A percentile compares a stretch with the other conserved stretches of the same genome.
Conservation (phyloP, 176 grass and related monocot genomes). For the Zoysia japonica region DNA sequence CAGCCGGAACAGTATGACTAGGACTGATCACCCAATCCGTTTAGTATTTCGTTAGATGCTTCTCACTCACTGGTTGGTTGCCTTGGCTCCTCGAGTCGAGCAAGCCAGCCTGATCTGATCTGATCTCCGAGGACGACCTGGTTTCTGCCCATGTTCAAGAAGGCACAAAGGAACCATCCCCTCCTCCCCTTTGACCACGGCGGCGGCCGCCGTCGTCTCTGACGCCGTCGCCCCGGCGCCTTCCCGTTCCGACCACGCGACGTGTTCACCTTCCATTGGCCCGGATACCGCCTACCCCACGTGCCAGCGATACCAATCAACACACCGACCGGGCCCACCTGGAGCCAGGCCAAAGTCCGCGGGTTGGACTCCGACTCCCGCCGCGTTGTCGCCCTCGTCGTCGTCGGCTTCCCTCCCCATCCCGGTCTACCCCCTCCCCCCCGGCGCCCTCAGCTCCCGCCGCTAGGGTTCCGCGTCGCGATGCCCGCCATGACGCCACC, state of each 20-base stretch:
- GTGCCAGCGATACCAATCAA: not conserved
- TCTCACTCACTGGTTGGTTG: not conserved
- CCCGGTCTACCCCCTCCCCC: not conserved
- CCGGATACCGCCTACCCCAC: not conserved
- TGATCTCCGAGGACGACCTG: no score
- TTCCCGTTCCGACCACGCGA: not conserved
- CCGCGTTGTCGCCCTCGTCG: constrained; percentile 33
- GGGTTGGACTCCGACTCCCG: constrained; percentile 29
- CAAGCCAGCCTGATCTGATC: no score
- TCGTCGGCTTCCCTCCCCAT: not conserved
- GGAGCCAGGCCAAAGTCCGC: not conserved
- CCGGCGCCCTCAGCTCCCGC: not conserved
- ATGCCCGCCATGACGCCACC: no score
- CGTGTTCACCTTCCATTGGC: not conserved
- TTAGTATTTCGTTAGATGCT: not conserved
- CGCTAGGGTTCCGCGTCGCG: not conserved
- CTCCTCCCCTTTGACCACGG: not conserved
- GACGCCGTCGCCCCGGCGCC: constrained; percentile 16
- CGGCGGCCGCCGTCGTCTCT: constrained; percentile 2
- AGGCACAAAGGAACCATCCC: no score
- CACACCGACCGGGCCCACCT: not conserved
- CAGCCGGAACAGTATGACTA: not conserved
- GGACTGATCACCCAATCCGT: not conserved
- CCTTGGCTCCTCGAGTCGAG: not conserved
- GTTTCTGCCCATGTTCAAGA: no score